Base-by-base conservation (phyloP, 768 basidiomycete species). In the Suillus ampliporus region DNA sequence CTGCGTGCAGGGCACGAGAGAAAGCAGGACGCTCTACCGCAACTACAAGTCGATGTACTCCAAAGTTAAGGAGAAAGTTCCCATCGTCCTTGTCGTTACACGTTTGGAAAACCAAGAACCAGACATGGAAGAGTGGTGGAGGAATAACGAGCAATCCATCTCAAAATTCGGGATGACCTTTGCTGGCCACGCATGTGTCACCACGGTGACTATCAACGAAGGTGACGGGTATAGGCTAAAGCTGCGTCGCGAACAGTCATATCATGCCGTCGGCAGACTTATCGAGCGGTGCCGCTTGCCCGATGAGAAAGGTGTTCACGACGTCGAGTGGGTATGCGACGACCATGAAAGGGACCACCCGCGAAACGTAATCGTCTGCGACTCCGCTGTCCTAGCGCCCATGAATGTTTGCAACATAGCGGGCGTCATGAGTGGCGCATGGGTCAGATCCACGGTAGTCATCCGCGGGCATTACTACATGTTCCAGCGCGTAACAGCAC, bases 101-200 rank as follows among this genome's bases (percentile, higher is more conserved):
- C 61, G 61, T 31, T 57, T 72, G 59, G 72, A 72, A 53, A 64
- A 68, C 51, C 62, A 67, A 57, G 53, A 47, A 15, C 35, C 40
- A 53, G 26, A 37, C 46, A 73, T 72, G 72, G 70, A 73, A 17
- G 57, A 65, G 23, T 67, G 65, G 72, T 73, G 68, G 70, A 48
- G 57, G 3, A 63, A 62, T 17, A 67, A 73, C 28, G 61, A 40
- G 19, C 67, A 65, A 15, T 46, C 47, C 17, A 21, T 62, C 13
- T 35, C 43, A 23, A 31, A 48, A 1, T 44, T 46, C 46, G 10
- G 19, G 3, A 46, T 62, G 58, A 60, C 35, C 21, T 51, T 62
- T 31, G 31, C 43, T 28, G 59, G 37, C 31, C 61, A 62, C 7
- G 69, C 67, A 17, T 70, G 69, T 53, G 58, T 69, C 48, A 70